A percentile compares a stretch with the other conserved stretches of the same genome.
Evolutionary conservation across 2,329 filamentous ascomycete genomes (phyloP).

Genomic region (Aciculosporium take): DNA sequence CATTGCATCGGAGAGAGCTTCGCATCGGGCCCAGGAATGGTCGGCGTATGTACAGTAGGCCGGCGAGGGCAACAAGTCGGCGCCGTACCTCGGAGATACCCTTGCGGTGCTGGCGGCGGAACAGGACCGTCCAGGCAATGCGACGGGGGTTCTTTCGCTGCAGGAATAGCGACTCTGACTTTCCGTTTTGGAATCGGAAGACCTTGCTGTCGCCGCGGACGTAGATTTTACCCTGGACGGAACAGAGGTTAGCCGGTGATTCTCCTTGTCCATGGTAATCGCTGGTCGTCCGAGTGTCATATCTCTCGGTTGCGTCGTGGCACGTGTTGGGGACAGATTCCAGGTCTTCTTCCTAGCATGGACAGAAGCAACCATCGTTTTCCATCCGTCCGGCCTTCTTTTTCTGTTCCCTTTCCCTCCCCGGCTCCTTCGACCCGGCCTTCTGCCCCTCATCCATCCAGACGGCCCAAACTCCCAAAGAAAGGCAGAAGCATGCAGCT

Average conservation of each 20-base stretch:
- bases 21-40: neutral
- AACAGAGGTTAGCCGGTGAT: constrained; percentile 12
- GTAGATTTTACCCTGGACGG: constrained; percentile 86
- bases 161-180: constrained; percentile 98
- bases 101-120: constrained; percentile 99
- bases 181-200: constrained; percentile 99
- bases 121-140: constrained; percentile 97
- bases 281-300: neutral
- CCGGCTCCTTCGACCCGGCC: neutral
- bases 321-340: neutral
- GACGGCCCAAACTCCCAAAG: neutral
- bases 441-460: neutral
- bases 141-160: constrained; percentile 99
- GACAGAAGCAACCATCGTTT: neutral
- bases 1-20: neutral
- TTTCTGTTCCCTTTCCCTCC: neutral
- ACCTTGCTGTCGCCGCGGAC: constrained; percentile 99
- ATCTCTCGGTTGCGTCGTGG: neutral
- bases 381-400: neutral
- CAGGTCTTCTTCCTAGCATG: neutral
- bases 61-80: neutral
- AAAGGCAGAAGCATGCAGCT: neutral
- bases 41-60: too few relatives aligned
- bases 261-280: neutral
- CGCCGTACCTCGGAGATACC: constrained; percentile 96